phyloP scores from a whole-genome alignment of 257 asterid species.

The Solanum etuberosum region DNA sequence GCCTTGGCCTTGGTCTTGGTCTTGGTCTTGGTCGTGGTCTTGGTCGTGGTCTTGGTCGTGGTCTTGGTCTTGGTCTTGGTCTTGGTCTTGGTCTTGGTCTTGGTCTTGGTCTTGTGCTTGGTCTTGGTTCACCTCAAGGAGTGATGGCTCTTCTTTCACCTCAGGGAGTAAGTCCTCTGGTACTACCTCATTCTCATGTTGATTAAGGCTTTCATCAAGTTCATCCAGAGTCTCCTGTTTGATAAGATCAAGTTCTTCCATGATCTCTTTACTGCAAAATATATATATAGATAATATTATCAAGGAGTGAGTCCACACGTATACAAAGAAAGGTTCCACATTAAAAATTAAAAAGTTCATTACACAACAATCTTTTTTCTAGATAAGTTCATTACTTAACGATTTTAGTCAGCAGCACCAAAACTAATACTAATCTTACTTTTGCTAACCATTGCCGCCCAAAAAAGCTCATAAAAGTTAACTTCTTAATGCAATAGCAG shows the following conservation, averaged over 20 bases:
- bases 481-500: not conserved
- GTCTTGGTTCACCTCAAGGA: slow-evolving; percentile 4
- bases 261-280: not conserved
- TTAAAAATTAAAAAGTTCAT: not conserved
- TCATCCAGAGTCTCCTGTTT: slow-evolving; percentile 39
- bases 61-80: no score
- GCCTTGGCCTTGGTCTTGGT: not conserved
- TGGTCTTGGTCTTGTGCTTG: not conserved
- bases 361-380: not conserved
- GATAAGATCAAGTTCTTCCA: not conserved
- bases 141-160: not conserved
- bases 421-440: not conserved
- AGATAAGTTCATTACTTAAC: not conserved
- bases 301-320: not conserved
- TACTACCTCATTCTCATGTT: slow-evolving; percentile 13
- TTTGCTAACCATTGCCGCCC: not conserved
- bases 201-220: slow-evolving; percentile 27
- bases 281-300: not conserved
- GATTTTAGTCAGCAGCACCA: not conserved
- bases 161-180: slow-evolving; percentile 2
- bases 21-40: not conserved
- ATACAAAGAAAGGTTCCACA: not conserved
- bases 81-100: no score
- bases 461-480: not conserved
- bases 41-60: no score